These are phyloP conservation scores for Lyophyllum decastes DNA, from an alignment of 768 basidiomycete genomes.

Conservation along the genomic window DNA sequence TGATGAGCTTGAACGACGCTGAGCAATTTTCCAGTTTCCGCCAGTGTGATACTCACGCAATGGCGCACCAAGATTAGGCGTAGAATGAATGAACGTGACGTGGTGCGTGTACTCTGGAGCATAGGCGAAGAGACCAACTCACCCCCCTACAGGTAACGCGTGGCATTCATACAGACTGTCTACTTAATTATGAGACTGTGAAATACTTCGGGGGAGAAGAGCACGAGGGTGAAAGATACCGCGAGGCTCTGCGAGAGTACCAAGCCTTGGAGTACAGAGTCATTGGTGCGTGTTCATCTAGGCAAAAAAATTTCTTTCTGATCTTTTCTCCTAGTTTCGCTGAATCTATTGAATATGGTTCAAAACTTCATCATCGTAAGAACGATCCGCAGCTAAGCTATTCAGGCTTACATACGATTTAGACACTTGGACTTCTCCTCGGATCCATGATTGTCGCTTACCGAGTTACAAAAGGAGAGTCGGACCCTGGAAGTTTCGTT, in stretches of 20 bases:
- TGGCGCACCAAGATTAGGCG: constrained; percentile 77
- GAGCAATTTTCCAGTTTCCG: constrained; percentile 35
- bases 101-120: constrained; percentile 42
- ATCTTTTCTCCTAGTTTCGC: constrained; percentile 45
- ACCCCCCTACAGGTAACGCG: constrained; percentile 55
- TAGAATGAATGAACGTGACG: constrained; percentile 80
- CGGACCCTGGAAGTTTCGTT: constrained; percentile 64
- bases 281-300: constrained; percentile 48
- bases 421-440: constrained; percentile 79
- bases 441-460: constrained; percentile 80
- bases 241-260: constrained; percentile 70
- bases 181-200: constrained; percentile 83
- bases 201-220: constrained; percentile 90
- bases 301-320: no score
- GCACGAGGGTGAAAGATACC: constrained; percentile 73
- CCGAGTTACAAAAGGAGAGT: constrained; percentile 57
- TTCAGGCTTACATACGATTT: constrained; percentile 9
- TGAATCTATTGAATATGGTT: constrained; percentile 74
- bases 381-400: constrained; percentile 1
- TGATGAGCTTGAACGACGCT: not conserved
- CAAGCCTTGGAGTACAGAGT: constrained; percentile 76
- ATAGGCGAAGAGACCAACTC: not conserved
- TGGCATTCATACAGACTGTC: constrained; percentile 80
- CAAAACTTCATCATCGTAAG: constrained; percentile 82
- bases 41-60: constrained; percentile 58